Conservation (phyloP, 2,329 filamentous ascomycete species). For the Sporothrix inflata region DNA sequence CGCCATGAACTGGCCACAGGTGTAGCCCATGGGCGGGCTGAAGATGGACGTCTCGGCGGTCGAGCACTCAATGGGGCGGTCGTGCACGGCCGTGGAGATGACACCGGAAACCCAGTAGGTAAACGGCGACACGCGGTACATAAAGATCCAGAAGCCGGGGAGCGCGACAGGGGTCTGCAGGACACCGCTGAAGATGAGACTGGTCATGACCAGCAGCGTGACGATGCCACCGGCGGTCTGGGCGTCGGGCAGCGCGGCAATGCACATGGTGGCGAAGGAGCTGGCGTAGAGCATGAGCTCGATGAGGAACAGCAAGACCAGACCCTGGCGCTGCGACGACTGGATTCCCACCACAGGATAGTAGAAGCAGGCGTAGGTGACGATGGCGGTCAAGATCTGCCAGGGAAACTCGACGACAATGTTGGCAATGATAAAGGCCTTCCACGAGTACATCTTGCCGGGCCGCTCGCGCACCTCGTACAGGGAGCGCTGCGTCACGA, state of each 20-base stretch:
- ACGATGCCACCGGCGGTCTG: slow-evolving; percentile 65
- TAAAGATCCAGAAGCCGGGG: slow-evolving; percentile 77
- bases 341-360: slow-evolving; percentile 65
- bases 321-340: slow-evolving; percentile 67
- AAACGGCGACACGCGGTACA: slow-evolving; percentile 67
- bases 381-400: slow-evolving; percentile 47
- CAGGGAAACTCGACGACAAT: slow-evolving; percentile 70
- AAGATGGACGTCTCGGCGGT: slow-evolving; percentile 65
- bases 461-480: slow-evolving; percentile 70
- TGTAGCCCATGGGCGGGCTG: slow-evolving; percentile 62
- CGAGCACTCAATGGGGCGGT: slow-evolving; percentile 56
- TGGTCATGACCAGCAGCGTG: slow-evolving; percentile 62
- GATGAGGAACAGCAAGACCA: slow-evolving; percentile 81
- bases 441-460: slow-evolving; percentile 67
- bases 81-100: slow-evolving; percentile 66
- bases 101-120: slow-evolving; percentile 69
- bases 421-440: slow-evolving; percentile 66
- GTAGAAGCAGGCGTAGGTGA: slow-evolving; percentile 63
- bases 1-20: slow-evolving; percentile 67
- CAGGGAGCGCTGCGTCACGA: slow-evolving; percentile 65
- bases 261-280: slow-evolving; percentile 73
- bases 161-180: slow-evolving; percentile 60
- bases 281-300: slow-evolving; percentile 73
- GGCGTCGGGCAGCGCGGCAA: slow-evolving; percentile 66
- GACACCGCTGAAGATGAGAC: slow-evolving; percentile 63